Evolutionary conservation across 169 alveolate species (phyloP).

Genomic region (Babesia bovis): DNA sequence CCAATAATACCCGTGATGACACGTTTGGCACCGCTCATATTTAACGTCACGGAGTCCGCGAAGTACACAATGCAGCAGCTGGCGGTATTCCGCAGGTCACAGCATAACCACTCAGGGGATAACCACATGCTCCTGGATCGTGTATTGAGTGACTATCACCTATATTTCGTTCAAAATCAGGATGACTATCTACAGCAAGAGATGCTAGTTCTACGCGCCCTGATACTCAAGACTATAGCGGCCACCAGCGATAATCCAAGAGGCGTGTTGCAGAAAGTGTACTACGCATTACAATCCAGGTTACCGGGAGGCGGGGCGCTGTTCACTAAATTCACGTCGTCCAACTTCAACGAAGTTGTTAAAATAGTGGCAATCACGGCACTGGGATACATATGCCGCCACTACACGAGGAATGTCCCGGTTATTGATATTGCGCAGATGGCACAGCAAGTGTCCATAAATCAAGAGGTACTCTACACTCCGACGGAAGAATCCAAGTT

Average conservation of each 20-base stretch:
- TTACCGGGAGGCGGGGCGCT: slow-evolving; percentile 5
- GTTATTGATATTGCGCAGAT: background rate
- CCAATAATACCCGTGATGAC: background rate
- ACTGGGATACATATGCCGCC: slow-evolving; percentile 11
- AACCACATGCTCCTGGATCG: background rate
- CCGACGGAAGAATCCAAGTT: background rate
- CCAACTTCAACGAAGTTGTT: slow-evolving; percentile 6
- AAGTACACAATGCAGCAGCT: slow-evolving; percentile 26
- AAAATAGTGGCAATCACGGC: slow-evolving; percentile 18
- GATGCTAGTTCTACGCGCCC: background rate
- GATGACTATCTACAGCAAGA: slow-evolving; percentile 21
- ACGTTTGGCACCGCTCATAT: slow-evolving; percentile 4
- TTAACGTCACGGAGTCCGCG: background rate
- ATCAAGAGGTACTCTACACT: background rate
- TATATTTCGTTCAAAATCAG: background rate
- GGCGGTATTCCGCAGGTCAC: background rate
- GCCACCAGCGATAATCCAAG: background rate
- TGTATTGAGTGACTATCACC: background rate
- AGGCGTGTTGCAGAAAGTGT: slow-evolving; percentile 7
- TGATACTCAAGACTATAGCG: background rate
- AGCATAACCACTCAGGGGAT: background rate
- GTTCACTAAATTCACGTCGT: slow-evolving; percentile 18
- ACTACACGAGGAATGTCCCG: background rate
- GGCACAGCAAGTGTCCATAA: background rate
- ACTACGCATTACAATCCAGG: slow-evolving; percentile 3